Evolutionary conservation across 495 filamentous ascomycete species (phyloP), one percentile per base, ranked within the genome.

Genomic region (Aspergillus saccharolyticus): DNA sequence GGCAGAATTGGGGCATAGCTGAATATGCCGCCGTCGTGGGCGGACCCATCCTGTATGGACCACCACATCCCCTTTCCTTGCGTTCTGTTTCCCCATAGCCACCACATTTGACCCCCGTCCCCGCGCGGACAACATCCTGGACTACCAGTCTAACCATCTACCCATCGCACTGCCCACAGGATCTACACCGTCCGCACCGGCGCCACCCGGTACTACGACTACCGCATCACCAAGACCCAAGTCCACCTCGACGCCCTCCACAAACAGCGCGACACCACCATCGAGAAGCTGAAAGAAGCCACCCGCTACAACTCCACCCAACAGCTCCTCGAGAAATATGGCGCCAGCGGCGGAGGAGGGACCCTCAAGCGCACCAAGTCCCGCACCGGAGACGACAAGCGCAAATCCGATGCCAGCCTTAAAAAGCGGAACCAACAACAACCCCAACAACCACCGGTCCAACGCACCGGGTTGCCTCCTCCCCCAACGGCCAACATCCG

Each of bases 281-380:
- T 98, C 60, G 89, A 95, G 66, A 92, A 91, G 72, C 83, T 98
- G 49, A 98, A 97, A 72, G 82, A 84, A 25, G 91, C 91, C 18
- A 98, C 94, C 33, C 96, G 89, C 67, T 98, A 95, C 74, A 88
- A 96, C 71, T 91, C 91, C 7, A 98, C 94, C 16, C 88, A 95
- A 66, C 84, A 96, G 64, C 73, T 98, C 51, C 82, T 98, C 2
- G 89, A 97, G 65, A 98, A 96, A 66, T 98, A 98, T 68, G 92
- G 89, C 42, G 89, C 83, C 25, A 74, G 80, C 42, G 76, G 81
- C 17, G n/a, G n/a, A n/a, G n/a, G 78, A 76, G 0, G 73, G 75
- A 66, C 69, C 84, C 57, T 66, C 74, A 39, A 39, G 54, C 62
- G 74, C 56, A 62, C 69, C 10, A 56, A 56, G 15, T 45, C 53